Evolutionary conservation across 352 stramenopile species (phyloP), one percentile per base, ranked within the genome.

Genomic region (Pythium scleroteichum): DNA sequence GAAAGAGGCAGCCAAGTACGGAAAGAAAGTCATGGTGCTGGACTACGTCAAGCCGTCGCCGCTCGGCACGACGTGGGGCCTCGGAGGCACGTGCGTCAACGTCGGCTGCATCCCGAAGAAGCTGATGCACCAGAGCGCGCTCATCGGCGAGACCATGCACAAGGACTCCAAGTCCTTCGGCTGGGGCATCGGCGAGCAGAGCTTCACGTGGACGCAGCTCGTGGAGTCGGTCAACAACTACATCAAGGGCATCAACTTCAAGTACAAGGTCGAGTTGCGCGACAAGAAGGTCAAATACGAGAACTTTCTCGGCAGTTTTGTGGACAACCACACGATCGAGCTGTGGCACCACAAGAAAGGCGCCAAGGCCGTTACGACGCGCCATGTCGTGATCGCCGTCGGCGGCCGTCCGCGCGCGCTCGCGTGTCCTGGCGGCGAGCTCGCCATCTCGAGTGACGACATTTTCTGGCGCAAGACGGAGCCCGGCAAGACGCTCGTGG

Each of bases 21-120:
- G 96, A 49, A 90, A 96, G 62, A 97, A 96, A 50, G 97, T 99
- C 40, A 94, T 93, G 5, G 83, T 98, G 45, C 81, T 99, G 33
- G 97, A 99, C 78, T 99, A 97, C 73, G 97, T 94, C 59, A 92
- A 94, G 66, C 83, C 83, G 35, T 98, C 86, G 42, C 91, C 92
- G 1, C 77, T 83, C 19, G 89, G 89, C 27, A 97, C 87, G 26
- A 86, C 72, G 29, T 98, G 92, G 94, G 92, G 94, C 16, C 82
- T 98, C 29, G 94, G 94, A 35, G 97, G 97, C 47, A 99, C 97
- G 26, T 99, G 97, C 64, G 97, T 99, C 56, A 99, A 99, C 72
- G 97, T 99, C 5, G 97, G 97, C 17, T 99, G 97, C 65, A 99
- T 99, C 67, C 97, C 97, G 24, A 99, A 99, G 79, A 99, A 99